Conservation (phyloP, 2,329 filamentous ascomycete genomes). For the Neofusicoccum parvum region DNA sequence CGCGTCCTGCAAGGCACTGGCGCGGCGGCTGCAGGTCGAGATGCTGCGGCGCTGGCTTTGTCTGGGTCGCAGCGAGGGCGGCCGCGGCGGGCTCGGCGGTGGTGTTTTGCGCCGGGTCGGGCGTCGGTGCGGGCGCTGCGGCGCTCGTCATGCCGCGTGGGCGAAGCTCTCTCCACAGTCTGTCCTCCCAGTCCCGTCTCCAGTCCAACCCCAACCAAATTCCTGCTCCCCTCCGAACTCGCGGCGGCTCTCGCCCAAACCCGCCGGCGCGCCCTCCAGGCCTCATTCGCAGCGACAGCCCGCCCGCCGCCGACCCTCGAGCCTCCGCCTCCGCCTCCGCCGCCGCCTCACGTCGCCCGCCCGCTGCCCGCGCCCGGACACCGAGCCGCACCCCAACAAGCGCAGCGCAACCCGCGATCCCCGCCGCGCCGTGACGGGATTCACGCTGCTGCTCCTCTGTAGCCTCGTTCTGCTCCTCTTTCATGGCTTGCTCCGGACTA, state of each 20-base stretch:
- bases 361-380: not conserved
- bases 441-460: conserved; percentile 15
- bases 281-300: not conserved
- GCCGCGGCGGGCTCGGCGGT: not conserved
- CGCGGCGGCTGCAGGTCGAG: not conserved
- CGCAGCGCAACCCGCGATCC: conserved; percentile 8
- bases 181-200: conserved; percentile 9
- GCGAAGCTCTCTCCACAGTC: conserved; percentile 19
- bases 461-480: conserved; percentile 26
- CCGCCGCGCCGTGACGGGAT: conserved; percentile 10
- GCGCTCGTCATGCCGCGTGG: conserved; percentile 11
- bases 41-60: not conserved
- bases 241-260: conserved; percentile 15
- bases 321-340: not conserved
- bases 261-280: conserved; percentile 7
- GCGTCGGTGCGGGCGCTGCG: conserved; percentile 1
- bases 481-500: conserved; percentile 61
- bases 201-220: not conserved
- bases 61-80: not conserved
- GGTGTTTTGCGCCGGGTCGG: conserved; percentile 10
- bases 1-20: conserved; percentile 12
- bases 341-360: not conserved
- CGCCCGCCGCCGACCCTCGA: not conserved
- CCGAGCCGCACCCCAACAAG: not conserved
- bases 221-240: not conserved